phyloP scores from a whole-genome alignment of 169 alveolate species.

The Babesia ovata region DNA sequence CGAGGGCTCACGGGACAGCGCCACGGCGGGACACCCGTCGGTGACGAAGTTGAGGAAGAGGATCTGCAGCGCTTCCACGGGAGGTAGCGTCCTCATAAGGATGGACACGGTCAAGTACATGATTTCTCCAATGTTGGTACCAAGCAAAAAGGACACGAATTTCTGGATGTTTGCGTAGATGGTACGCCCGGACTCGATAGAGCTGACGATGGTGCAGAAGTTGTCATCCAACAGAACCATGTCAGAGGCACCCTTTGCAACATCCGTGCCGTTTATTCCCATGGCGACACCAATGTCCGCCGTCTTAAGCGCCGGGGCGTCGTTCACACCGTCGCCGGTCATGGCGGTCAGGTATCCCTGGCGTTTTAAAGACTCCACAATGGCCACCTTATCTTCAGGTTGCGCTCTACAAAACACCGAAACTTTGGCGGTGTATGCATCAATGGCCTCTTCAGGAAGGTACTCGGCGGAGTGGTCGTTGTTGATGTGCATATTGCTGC shows the following conservation, averaged over 20 bases:
- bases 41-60: slow-evolving; percentile 88
- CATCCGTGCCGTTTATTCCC: slow-evolving; percentile 93
- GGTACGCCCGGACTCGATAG: slow-evolving; percentile 89
- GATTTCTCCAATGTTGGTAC: slow-evolving; percentile 91
- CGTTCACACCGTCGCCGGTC: slow-evolving; percentile 92
- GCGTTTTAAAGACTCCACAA: slow-evolving; percentile 86
- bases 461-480: slow-evolving; percentile 75
- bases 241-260: slow-evolving; percentile 85
- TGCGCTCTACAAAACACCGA: slow-evolving; percentile 88
- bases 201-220: slow-evolving; percentile 87
- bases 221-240: slow-evolving; percentile 85
- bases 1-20: slow-evolving; percentile 90
- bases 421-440: slow-evolving; percentile 73
- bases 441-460: slow-evolving; percentile 79
- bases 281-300: slow-evolving; percentile 93
- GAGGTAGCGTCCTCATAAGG: slow-evolving; percentile 85
- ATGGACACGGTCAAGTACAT: slow-evolving; percentile 83
- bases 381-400: slow-evolving; percentile 90
- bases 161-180: slow-evolving; percentile 92
- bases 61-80: slow-evolving; percentile 89
- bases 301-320: slow-evolving; percentile 90
- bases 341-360: slow-evolving; percentile 89
- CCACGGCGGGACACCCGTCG: slow-evolving; percentile 93
- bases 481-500: slow-evolving; percentile 79
- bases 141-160: slow-evolving; percentile 90